Evolutionary conservation across 225 moss, liverwort and hornwort genomes (phyloP), one percentile per base, ranked within the genome.

Genomic region (Straminergon stramineum): DNA sequence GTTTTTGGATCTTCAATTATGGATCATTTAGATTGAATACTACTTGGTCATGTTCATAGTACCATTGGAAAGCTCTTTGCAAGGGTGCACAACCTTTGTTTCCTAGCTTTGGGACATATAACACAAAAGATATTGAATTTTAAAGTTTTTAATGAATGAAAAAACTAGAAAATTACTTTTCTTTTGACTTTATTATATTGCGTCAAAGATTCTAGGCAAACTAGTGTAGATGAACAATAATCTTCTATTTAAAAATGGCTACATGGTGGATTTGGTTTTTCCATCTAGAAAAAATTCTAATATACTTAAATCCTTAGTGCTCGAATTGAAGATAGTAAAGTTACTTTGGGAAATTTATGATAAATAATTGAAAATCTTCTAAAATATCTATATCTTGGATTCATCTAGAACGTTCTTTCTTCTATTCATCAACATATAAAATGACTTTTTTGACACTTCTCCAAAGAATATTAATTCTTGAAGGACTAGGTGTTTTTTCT

Each of bases 401-500:
- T 68, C 6, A 21, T 68, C 6, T 21, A 68, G 37, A 37, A 11
- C 6, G 21, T 37, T 68, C 6, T 67, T 67, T 35, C 11, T 67
- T 20, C 67, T 35, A 67, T 67, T 6, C 20, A 35, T 35, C 12
- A 68, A 37, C 21, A 6, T 21, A 68, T 67, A 6, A 68, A 37
- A 20, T 37, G 11, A 68, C 0, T 21, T 6, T 21, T 6, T 68
- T 37, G 19, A 37, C 6, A 37, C 12, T 68, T 21, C 6, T 21
- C 3, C 2, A 21, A 7, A 27, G 4, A 67, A 68, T 11, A 20
- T 11, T 37, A 68, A 68, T 68, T 37, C 21, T 10, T 37, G 2
- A 11, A 68, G 21, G 35, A 11, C 11, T 6, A 0, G 0, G 2
- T 11, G 20, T 37, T 0, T 20, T 21, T 68, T 21, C 2, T 6